Percentiles rank a stretch among this genome's conserved stretches.
Evolutionary conservation across 75 land plant species (phyloP).

Genomic region (Selaginella moellendorffii): DNA sequence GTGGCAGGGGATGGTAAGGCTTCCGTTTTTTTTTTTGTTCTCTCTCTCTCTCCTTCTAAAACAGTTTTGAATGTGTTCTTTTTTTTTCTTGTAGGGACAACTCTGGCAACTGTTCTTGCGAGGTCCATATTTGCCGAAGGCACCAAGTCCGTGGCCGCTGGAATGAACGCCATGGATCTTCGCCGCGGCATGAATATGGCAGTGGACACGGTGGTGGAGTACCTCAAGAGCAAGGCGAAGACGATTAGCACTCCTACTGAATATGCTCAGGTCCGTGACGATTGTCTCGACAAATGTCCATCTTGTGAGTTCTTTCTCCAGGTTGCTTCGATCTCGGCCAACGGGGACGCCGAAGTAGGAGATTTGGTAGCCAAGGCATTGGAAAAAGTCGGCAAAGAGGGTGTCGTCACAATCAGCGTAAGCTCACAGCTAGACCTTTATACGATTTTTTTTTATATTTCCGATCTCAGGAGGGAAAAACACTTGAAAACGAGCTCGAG

Average conservation of each 20-base stretch:
- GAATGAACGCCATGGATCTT: conserved; percentile 94
- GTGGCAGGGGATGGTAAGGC: conserved; percentile 74
- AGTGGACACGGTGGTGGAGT: conserved; percentile 71
- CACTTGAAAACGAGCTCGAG: conserved; percentile 63
- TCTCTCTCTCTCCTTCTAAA: background rate
- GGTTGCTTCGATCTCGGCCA: conserved; percentile 58
- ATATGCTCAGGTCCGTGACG: conserved; percentile 67
- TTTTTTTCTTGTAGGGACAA: conserved; percentile 39
- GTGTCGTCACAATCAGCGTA: conserved; percentile 73
- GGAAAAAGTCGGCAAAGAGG: conserved; percentile 93
- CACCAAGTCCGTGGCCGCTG: conserved; percentile 82
- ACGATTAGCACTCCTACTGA: conserved; percentile 92
- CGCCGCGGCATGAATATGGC: conserved; percentile 74
- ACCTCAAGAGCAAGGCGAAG: conserved; percentile 57
- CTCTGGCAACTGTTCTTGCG: conserved; percentile 74
- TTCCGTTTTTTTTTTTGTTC: background rate
- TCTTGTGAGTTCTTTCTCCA: conserved; percentile 51
- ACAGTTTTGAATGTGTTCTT: background rate
- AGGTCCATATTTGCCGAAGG: conserved; percentile 78
- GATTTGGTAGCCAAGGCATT: conserved; percentile 76
- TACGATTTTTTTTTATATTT: background rate
- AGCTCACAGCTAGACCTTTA: conserved; percentile 11
- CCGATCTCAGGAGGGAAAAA: conserved; percentile 59
- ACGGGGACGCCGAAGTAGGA: conserved; percentile 72
- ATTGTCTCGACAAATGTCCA: too few relatives aligned